Evolutionary conservation across 2,329 filamentous ascomycete species (phyloP).

Genomic region (Talaromyces sp.): DNA sequence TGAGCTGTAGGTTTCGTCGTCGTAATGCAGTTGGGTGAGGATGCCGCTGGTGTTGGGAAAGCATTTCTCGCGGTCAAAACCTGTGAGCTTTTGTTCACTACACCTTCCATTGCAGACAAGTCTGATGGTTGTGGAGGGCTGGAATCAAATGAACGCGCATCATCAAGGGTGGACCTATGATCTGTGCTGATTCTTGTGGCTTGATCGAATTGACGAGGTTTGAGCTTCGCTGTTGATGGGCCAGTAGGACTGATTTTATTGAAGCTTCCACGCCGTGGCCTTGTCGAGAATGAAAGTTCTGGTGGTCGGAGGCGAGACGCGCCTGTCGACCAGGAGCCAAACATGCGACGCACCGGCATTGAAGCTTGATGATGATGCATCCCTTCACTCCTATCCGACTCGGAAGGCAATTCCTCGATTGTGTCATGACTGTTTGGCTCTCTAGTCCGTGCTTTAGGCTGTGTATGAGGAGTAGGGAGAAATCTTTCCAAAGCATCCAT

Average conservation of each 20-base stretch:
- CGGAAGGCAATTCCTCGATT: neutral
- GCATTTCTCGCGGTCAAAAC: neutral
- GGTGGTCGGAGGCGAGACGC: neutral
- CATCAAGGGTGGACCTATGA: neutral
- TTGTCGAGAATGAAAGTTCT: neutral
- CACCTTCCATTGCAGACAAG: neutral
- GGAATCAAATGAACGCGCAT: neutral
- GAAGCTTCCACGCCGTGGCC: neutral
- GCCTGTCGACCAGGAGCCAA: constrained; percentile 10
- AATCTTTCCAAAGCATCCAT: neutral
- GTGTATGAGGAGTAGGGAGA: neutral
- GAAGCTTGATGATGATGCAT: neutral
- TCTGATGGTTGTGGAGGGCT: neutral
- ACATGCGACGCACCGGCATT: constrained; percentile 9
- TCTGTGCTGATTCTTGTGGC: neutral
- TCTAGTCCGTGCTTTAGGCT: neutral
- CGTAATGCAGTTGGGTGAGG: neutral
- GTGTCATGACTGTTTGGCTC: constrained; percentile 15
- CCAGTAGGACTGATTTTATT: neutral
- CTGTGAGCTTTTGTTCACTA: neutral
- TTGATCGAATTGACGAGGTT: neutral
- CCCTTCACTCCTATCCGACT: neutral
- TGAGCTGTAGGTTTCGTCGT: neutral
- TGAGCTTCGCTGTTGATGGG: neutral
- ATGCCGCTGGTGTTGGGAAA: neutral